Evolutionary conservation across 1,139 yeast genomes (phyloP), one percentile per base, ranked within the genome.

Genomic region (Yamadazyma blattariae): DNA sequence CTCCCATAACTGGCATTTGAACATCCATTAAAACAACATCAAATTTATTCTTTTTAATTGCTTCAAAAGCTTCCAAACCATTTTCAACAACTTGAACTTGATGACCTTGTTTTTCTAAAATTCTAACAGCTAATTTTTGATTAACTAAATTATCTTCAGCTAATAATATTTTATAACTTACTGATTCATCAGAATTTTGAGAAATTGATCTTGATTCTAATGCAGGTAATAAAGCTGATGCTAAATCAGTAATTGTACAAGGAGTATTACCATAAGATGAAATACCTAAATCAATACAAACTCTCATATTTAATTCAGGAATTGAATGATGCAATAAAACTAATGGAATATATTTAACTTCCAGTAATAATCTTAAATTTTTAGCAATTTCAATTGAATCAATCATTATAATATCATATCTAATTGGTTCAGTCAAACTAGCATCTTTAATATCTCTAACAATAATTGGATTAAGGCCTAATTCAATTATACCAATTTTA

Each of bases 1-100:
- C 96, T 30, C 95, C 95, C 94, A 87, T 86, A 7, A 86, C 88
- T 6, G 96, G 96, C 96, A 87, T 87, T 59, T 87, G 95, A 28
- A 87, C 95, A 64, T 87, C 96, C 96, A 87, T 87, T 47, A 87
- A 71, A 12, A 87, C 87, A 33, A 83, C 92, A 53, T 87, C 95
- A 56, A 80, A 86, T 29, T 75, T 70, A 27, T 52, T 60, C 56
- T 76, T 79, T 54, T 80, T 73, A 29, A 85, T 80, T 0, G 90
- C 90, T 45, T 86, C 88, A 49, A 77, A 77, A 0, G 95, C 95
- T 50, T 85, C 89, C 40, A 79, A 66, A 10, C 96, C 95, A 55
- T 87, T 87, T 52, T 85, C 94, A 13, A 87, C 95, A 35, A 83
- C 95, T 41, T 80, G 83, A 7, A 85, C 89, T 40, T 74, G 71